These are phyloP conservation scores for Coffea eugenioides DNA, from an alignment of 257 asterid genomes.

Conservation along the genomic window DNA sequence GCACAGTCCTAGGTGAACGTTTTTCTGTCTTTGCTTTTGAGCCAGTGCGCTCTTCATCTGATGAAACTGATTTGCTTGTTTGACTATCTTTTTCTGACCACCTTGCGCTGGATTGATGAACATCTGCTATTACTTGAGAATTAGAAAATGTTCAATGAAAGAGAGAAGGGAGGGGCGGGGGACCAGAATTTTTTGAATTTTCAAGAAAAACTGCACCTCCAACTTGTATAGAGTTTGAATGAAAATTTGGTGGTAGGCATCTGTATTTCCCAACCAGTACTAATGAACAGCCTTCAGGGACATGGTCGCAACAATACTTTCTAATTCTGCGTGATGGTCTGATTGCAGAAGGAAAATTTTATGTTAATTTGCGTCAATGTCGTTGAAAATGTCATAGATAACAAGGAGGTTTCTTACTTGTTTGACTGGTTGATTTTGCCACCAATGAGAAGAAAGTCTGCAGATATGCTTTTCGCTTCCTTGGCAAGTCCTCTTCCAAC, in stretches of 20 bases:
- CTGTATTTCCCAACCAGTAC: constrained; percentile 39
- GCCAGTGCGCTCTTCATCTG: constrained; percentile 36
- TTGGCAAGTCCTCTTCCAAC: constrained; percentile 54
- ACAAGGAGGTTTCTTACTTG: constrained; percentile 40
- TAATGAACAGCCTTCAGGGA: constrained; percentile 62
- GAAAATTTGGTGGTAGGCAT: constrained; percentile 14
- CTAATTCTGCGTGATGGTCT: constrained; percentile 41
- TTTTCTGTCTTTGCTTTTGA: constrained; percentile 24
- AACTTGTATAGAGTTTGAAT: constrained; percentile 24
- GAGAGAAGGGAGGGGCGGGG: neutral
- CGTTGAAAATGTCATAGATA: constrained; percentile 12
- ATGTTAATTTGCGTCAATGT: neutral
- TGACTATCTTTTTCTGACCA: constrained; percentile 48
- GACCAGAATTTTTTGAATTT: neutral
- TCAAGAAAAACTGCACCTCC: constrained; percentile 30
- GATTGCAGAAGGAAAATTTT: constrained; percentile 19
- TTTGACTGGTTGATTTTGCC: constrained; percentile 33
- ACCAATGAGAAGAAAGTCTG: constrained; percentile 65
- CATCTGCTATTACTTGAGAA: constrained; percentile 32
- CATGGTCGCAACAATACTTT: constrained; percentile 49
- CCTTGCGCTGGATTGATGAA: constrained; percentile 30
- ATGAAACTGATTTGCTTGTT: constrained; percentile 43
- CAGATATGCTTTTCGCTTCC: constrained; percentile 54
- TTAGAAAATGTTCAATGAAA: neutral
- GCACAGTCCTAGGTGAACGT: constrained; percentile 64